Conservation (phyloP, 2,329 filamentous ascomycete genomes). For the Xylogone sp. region DNA sequence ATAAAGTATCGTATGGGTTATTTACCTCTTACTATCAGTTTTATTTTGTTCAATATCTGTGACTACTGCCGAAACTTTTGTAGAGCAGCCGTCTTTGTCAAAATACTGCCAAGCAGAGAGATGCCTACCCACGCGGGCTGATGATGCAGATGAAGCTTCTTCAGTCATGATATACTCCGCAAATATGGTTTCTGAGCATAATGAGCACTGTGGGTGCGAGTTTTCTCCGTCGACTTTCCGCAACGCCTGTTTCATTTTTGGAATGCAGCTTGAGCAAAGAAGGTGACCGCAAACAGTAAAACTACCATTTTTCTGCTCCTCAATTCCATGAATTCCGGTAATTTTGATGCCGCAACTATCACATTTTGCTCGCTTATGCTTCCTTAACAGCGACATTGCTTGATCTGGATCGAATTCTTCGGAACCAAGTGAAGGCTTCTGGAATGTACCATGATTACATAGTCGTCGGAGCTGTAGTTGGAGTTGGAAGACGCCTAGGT, state of each 20-base stretch:
- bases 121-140: neutral
- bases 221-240: neutral
- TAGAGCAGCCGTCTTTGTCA: constrained; percentile 8
- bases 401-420: constrained; percentile 5
- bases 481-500: neutral
- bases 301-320: constrained; percentile 6
- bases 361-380: constrained; percentile 6
- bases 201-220: constrained; percentile 1
- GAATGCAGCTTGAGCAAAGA: constrained; percentile 8
- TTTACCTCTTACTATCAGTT: constrained; percentile 12
- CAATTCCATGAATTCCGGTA: constrained; percentile 7
- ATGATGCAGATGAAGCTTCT: neutral
- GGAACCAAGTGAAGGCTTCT: constrained; percentile 1
- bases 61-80: constrained; percentile 12
- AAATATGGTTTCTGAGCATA: constrained; percentile 4
- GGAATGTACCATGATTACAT: constrained; percentile 15
- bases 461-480: constrained; percentile 11
- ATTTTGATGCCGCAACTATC: constrained; percentile 3
- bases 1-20: neutral
- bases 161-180: constrained; percentile 4
- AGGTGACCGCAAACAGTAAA: constrained; percentile 13
- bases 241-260: constrained; percentile 4
- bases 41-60: constrained; percentile 10
- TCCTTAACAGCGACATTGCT: constrained; percentile 6
- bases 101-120: constrained; percentile 11